phyloP scores from a whole-genome alignment of 306 rosid genomes.

The Cicer arietinum region DNA sequence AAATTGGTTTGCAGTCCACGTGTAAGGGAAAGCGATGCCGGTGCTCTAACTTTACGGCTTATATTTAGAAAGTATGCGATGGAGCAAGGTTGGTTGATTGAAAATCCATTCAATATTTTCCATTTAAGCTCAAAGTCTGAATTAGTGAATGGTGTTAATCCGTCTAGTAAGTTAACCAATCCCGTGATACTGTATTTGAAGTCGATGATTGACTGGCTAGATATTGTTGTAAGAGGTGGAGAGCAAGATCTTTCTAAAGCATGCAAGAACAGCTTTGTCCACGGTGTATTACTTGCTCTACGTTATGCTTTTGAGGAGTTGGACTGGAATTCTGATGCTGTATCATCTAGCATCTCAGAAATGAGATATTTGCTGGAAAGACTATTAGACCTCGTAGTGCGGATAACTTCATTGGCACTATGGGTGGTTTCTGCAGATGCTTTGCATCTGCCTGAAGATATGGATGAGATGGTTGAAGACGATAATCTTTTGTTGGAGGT shows the following conservation, averaged over 20 bases:
- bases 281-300: slow-evolving; percentile 85
- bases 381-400: slow-evolving; percentile 79
- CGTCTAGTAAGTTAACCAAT: slow-evolving; percentile 45
- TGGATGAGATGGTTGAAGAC: slow-evolving; percentile 78
- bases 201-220: slow-evolving; percentile 91
- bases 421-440: slow-evolving; percentile 99
- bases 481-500: slow-evolving; percentile 68
- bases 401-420: slow-evolving; percentile 88
- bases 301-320: slow-evolving; percentile 95
- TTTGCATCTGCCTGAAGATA: slow-evolving; percentile 89
- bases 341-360: slow-evolving; percentile 58
- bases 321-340: slow-evolving; percentile 74
- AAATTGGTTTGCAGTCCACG: slow-evolving; percentile 94
- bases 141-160: slow-evolving; percentile 50
- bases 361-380: slow-evolving; percentile 69
- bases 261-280: slow-evolving; percentile 91
- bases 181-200: slow-evolving; percentile 73
- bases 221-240: slow-evolving; percentile 68
- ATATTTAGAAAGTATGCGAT: slow-evolving; percentile 87
- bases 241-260: slow-evolving; percentile 88
- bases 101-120: slow-evolving; percentile 57
- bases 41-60: slow-evolving; percentile 84
- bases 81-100: slow-evolving; percentile 80
- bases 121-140: slow-evolving; percentile 53
- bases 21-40: slow-evolving; percentile 99